These are phyloP conservation scores for Phytophthora pini DNA, from an alignment of 352 stramenopile genomes.

Conservation along the genomic window DNA sequence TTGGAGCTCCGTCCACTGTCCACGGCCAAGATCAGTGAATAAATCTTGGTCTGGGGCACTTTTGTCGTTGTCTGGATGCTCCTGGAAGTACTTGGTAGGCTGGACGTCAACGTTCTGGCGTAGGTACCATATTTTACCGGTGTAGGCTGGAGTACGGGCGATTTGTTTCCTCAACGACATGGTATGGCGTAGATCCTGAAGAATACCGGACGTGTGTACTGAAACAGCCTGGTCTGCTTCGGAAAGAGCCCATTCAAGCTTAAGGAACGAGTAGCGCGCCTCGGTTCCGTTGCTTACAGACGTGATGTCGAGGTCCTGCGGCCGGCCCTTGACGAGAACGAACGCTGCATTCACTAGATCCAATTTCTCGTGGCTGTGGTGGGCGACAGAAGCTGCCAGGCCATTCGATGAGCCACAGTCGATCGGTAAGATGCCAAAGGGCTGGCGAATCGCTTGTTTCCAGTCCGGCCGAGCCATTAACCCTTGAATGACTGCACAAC, in stretches of 20 bases:
- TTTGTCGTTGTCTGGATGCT: conserved; percentile 12
- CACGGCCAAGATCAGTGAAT: conserved; percentile 27
- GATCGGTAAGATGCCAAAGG: conserved; percentile 52
- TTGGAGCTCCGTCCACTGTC: conserved; percentile 54
- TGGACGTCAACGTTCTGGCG: conserved; percentile 20
- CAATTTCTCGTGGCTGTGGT: conserved; percentile 36
- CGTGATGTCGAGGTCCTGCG: conserved; percentile 64
- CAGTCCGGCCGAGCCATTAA: conserved; percentile 68
- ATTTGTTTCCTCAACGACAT: conserved; percentile 51
- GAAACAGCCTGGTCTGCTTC: conserved; percentile 57
- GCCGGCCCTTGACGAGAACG: conserved; percentile 52
- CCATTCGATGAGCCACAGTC: conserved; percentile 53
- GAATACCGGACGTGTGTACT: conserved; percentile 49
- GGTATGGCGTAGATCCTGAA: conserved; percentile 62
- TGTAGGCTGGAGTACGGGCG: conserved; percentile 38
- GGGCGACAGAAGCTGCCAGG: conserved; percentile 53
- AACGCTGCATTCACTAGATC: conserved; percentile 52
- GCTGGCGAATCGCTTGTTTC: conserved; percentile 57
- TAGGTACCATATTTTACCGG: conserved; percentile 42
- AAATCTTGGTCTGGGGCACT: conserved; percentile 20
- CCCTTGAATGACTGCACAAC: conserved; percentile 58
- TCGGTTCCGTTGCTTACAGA: conserved; percentile 47
- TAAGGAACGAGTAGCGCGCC: conserved; percentile 69
- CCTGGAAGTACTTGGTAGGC: conserved; percentile 39
- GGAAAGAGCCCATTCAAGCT: conserved; percentile 72